Conservation (phyloP, 2,329 filamentous ascomycete species). For the Botrytis fragariae region DNA sequence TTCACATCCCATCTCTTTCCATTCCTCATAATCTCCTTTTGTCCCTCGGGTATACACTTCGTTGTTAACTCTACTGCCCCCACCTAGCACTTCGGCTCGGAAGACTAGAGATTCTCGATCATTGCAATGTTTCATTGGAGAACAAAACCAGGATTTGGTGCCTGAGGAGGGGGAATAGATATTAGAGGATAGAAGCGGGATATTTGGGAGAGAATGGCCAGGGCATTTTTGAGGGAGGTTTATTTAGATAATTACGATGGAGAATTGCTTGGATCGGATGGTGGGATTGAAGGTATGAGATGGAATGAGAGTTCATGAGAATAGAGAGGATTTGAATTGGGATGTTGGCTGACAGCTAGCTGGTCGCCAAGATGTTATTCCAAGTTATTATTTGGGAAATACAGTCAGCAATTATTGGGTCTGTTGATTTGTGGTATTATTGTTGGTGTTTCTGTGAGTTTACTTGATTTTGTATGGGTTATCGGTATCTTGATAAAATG, state of each 20-base stretch:
- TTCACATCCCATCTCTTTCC: constrained; percentile 46
- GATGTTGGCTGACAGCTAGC: not conserved
- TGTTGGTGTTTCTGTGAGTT: too few relatives aligned
- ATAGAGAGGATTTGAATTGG: not conserved
- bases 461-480: not conserved
- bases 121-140: not conserved
- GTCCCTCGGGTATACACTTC: constrained; percentile 42
- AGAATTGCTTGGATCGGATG: not conserved
- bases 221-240: not conserved
- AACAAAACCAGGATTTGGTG: not conserved
- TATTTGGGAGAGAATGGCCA: not conserved
- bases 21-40: constrained; percentile 44
- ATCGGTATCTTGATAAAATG: not conserved
- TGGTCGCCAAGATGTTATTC: not conserved
- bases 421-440: not conserved
- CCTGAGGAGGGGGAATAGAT: not conserved
- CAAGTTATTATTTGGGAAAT: not conserved
- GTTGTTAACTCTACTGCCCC: constrained; percentile 43
- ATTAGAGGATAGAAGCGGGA: not conserved
- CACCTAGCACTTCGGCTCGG: constrained; percentile 36
- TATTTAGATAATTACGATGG: accelerated
- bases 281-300: too few relatives aligned
- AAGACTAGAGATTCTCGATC: not conserved
- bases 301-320: not conserved
- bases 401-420: not conserved